These are phyloP conservation scores for Colletotrichum musae DNA, from an alignment of 2,329 filamentous ascomycete species.

Conservation along the genomic window DNA sequence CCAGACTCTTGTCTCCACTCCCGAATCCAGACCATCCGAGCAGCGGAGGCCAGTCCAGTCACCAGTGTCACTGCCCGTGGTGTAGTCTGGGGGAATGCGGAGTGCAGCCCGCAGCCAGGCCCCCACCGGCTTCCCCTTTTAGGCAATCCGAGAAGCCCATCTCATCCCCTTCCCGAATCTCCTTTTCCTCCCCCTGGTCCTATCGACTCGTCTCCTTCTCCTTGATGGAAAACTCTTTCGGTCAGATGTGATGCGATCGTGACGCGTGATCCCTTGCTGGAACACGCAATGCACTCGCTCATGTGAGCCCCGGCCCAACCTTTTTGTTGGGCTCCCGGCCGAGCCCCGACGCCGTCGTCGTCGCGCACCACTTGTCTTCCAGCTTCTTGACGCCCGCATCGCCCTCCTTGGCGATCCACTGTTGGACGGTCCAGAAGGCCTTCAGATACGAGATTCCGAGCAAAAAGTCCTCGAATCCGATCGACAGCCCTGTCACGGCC, in stretches of 20 bases:
- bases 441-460: slow-evolving; percentile 46
- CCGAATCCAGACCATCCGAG: slow-evolving; percentile 19
- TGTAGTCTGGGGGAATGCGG: slow-evolving; percentile 32
- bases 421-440: slow-evolving; percentile 48
- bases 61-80: too few species aligned
- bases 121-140: slow-evolving; percentile 30
- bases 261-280: slow-evolving; percentile 14
- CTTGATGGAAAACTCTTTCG: neutral
- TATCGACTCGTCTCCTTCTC: neutral
- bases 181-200: slow-evolving; percentile 2
- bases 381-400: slow-evolving; percentile 26
- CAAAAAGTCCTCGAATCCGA: slow-evolving; percentile 48
- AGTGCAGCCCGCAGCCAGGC: slow-evolving; percentile 16
- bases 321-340: slow-evolving; percentile 18
- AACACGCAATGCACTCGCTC: slow-evolving; percentile 20
- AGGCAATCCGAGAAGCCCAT: slow-evolving; percentile 37
- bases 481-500: slow-evolving; percentile 46
- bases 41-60: slow-evolving; percentile 1
- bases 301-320: neutral
- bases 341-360: slow-evolving; percentile 15
- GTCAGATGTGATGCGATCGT: slow-evolving; percentile 26
- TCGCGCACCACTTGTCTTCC: slow-evolving; percentile 29
- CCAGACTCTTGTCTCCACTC: slow-evolving; percentile 17
- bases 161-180: slow-evolving; percentile 40
- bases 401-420: slow-evolving; percentile 45